These are phyloP conservation scores for Casuarina glauca DNA, from an alignment of 306 rosid genomes.

Conservation along the genomic window DNA sequence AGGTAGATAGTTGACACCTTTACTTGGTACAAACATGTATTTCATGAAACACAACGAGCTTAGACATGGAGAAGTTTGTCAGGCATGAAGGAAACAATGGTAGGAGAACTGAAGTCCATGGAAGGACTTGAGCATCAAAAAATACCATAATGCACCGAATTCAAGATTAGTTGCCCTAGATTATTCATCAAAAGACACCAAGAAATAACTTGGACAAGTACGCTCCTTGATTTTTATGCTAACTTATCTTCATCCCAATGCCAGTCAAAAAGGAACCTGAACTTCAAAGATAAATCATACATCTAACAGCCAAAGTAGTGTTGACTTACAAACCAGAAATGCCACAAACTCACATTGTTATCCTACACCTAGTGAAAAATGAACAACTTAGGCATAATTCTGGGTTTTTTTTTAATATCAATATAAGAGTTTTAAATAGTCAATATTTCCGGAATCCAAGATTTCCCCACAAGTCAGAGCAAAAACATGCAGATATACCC, in stretches of 20 bases:
- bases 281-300: not conserved
- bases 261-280: constrained; percentile 14
- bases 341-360: constrained; percentile 2
- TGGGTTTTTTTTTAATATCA: not conserved
- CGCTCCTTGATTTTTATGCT: constrained; percentile 1
- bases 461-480: not conserved
- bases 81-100: not conserved
- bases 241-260: constrained; percentile 1
- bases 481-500: not conserved
- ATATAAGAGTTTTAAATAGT: too few relatives aligned
- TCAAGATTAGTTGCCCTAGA: not conserved
- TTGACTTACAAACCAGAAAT: constrained; percentile 8
- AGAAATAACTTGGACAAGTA: constrained; percentile 1
- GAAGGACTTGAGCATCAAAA: constrained; percentile 14
- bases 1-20: not conserved
- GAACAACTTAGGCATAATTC: not conserved
- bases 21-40: not conserved
- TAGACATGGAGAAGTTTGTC: constrained; percentile 3
- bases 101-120: constrained; percentile 8
- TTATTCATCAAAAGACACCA: not conserved
- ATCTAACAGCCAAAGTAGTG: not conserved
- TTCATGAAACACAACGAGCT: not conserved
- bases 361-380: not conserved
- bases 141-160: not conserved
- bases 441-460: not conserved